Base-by-base conservation (phyloP, 495 filamentous ascomycete genomes). In the Lichina pygmaea region DNA sequence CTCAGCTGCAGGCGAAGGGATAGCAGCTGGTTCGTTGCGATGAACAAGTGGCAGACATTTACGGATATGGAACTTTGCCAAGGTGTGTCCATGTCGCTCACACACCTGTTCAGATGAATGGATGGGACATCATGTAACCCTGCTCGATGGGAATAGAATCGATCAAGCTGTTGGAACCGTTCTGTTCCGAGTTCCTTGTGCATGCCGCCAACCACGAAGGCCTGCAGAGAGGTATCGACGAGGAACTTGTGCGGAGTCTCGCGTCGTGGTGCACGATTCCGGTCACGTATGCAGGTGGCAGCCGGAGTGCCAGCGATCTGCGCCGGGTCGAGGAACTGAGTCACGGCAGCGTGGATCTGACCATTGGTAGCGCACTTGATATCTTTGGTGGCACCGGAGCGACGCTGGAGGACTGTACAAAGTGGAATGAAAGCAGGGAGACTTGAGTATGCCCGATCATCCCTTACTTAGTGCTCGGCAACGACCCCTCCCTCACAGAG, bases 201-300 rank as follows among this genome's bases (percentile, higher is more conserved):
- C 91, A 97, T 54, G 89, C 89, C n/a, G 89, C 91, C n/a, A 89
- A 97, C 56, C 84, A 86, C 46, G 89, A 95, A 56, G 89, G 89
- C 8, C 62, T 95, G 42, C 91, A 94, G 56, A 66, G 66, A 44
- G 89, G 89, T 31, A 78, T 97, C 44, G 91, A 97, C 52, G 77
- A 86, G 53, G 68, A 78, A 44, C 62, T 97, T 2, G 85, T 97
- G 0, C 59, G 66, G 45, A 72, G 63, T 46, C 61, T 97, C 42
- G 78, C 82, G 2, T 59, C 73, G 50, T 95, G 86, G 81, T 89
- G 83, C 52, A 72, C 65, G 8, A 85, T 89, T 42, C 91, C 89
- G 8, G 77, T 94, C 6, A 97, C 89, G 3, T 97, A 97, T 63
- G 89, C 89, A 33, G 89, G 89, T 8, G 91, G 89, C 8, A 86